Percentiles rank a stretch among this genome's conserved stretches.
Evolutionary conservation across 2,329 filamentous ascomycete genomes (phyloP).

Genomic region (Beauveria varroae): DNA sequence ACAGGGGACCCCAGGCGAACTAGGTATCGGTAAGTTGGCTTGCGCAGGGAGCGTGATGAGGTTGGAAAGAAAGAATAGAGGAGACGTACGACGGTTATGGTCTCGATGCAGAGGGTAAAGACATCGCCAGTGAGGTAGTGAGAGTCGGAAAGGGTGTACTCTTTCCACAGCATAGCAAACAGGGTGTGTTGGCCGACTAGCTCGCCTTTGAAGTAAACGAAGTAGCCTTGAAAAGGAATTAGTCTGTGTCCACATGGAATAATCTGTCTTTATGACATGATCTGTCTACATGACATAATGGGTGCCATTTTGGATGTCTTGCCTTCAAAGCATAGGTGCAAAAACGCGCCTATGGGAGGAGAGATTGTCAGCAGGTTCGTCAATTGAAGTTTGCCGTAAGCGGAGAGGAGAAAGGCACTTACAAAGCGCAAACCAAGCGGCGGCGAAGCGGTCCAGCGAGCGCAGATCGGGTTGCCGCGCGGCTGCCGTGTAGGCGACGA

Average conservation of each 20-base stretch:
- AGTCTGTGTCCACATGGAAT: no score
- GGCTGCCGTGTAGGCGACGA: constrained; percentile 23
- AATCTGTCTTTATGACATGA: no score
- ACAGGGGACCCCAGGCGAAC: constrained; percentile 54
- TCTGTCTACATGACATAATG: no score
- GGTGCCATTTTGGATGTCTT: constrained; percentile 9
- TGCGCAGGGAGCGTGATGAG: background rate
- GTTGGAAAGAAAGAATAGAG: background rate
- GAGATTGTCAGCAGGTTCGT: background rate
- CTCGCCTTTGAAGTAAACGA: constrained; percentile 58
- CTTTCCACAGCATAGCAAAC: constrained; percentile 86
- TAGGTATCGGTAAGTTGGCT: constrained; percentile 13
- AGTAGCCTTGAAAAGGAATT: constrained; percentile 51
- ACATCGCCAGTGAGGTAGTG: constrained; percentile 75
- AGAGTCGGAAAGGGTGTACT: constrained; percentile 82
- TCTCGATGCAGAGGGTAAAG: constrained; percentile 84
- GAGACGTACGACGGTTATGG: constrained; percentile 63
- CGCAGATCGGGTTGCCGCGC: constrained; percentile 20
- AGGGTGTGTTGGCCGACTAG: constrained; percentile 63
- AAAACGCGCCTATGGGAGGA: constrained; percentile 44
- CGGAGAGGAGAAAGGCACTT: constrained; percentile 16
- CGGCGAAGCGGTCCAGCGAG: constrained; percentile 32
- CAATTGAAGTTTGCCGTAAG: no score
- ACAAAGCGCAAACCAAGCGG: constrained; percentile 51
- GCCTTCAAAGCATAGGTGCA: constrained; percentile 82